These are phyloP conservation scores for Podaxis sp. DNA, from an alignment of 768 basidiomycete species.

Conservation along the genomic window DNA sequence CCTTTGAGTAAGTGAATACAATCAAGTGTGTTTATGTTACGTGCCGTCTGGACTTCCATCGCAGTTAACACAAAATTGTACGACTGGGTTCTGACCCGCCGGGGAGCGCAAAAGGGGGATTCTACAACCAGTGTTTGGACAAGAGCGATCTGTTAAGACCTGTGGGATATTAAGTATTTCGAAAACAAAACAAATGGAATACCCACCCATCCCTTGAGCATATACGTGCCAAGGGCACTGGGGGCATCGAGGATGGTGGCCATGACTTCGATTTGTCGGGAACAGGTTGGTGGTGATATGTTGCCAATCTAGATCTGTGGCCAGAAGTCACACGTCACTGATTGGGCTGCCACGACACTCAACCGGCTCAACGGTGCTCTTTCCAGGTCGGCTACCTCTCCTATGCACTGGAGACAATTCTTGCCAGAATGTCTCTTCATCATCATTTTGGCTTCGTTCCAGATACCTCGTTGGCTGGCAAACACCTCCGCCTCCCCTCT, in stretches of 20 bases:
- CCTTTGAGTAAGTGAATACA: background rate
- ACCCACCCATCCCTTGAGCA: conserved; percentile 77
- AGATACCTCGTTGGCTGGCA: conserved; percentile 27
- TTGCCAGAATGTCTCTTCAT: conserved; percentile 44
- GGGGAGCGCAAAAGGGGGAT: conserved; percentile 80
- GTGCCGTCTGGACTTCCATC: conserved; percentile 37
- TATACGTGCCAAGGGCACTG: conserved; percentile 61
- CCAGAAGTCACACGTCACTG: conserved; percentile 21
- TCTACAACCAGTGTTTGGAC: conserved; percentile 52
- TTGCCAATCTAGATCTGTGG: conserved; percentile 11
- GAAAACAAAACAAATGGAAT: background rate
- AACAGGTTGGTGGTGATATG: conserved; percentile 2
- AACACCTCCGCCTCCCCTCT: conserved; percentile 32
- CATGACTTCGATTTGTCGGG: conserved; percentile 32
- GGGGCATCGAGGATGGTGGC: conserved; percentile 55
- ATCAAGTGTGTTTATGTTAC: conserved; percentile 10
- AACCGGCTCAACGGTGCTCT: conserved; percentile 12
- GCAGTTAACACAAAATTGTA: conserved; percentile 66
- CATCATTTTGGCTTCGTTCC: conserved; percentile 5
- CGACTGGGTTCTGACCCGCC: conserved; percentile 37
- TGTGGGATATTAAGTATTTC: conserved; percentile 21
- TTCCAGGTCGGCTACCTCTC: conserved; percentile 16
- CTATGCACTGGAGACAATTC: conserved; percentile 50
- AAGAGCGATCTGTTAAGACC: conserved; percentile 67
- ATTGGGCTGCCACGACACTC: conserved; percentile 15